Percentiles rank a stretch among this genome's conserved stretches.
Conservation (phyloP, 768 basidiomycete genomes). For the Gelatoporia subvermispora region DNA sequence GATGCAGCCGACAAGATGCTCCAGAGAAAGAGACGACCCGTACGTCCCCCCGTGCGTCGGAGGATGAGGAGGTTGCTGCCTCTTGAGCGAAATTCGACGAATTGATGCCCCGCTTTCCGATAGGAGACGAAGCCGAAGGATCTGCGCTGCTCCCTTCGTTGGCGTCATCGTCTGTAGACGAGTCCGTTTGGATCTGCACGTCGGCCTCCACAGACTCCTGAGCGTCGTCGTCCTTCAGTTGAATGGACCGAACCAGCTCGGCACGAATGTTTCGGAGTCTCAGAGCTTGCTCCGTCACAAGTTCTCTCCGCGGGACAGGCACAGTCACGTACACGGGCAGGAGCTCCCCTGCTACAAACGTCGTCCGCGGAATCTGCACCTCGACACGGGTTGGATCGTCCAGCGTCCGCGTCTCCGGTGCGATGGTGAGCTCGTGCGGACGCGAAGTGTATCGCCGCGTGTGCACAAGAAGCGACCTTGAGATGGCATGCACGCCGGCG, state of each 20-base stretch:
- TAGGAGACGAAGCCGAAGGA: constrained; percentile 14
- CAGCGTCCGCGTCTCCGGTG: constrained; percentile 54
- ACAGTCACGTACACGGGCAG: constrained; percentile 79
- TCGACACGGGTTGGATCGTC: constrained; percentile 64
- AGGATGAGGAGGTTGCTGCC: constrained; percentile 14
- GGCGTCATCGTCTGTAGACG: constrained; percentile 24
- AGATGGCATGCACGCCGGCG: constrained; percentile 32
- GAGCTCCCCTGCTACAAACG: constrained; percentile 65
- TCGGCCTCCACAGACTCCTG: neutral
- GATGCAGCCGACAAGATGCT: constrained; percentile 88
- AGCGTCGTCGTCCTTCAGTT: constrained; percentile 34
- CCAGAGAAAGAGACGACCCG: constrained; percentile 77
- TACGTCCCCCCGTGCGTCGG: constrained; percentile 29
- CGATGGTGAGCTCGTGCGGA: constrained; percentile 45
- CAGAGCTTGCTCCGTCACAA: constrained; percentile 65
- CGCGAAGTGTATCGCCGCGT: constrained; percentile 73
- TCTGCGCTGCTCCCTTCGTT: constrained; percentile 27
- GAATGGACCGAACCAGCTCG: constrained; percentile 68
- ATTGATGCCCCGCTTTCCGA: constrained; percentile 12
- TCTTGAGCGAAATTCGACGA: constrained; percentile 21
- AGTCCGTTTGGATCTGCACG: neutral
- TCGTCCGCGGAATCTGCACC: constrained; percentile 67
- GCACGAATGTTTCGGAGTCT: constrained; percentile 75
- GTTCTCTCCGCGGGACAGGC: constrained; percentile 64
- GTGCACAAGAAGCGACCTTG: constrained; percentile 61